Evolutionary conservation across 2,329 filamentous ascomycete genomes (phyloP).

Genomic region (Erysiphe pulchra): DNA sequence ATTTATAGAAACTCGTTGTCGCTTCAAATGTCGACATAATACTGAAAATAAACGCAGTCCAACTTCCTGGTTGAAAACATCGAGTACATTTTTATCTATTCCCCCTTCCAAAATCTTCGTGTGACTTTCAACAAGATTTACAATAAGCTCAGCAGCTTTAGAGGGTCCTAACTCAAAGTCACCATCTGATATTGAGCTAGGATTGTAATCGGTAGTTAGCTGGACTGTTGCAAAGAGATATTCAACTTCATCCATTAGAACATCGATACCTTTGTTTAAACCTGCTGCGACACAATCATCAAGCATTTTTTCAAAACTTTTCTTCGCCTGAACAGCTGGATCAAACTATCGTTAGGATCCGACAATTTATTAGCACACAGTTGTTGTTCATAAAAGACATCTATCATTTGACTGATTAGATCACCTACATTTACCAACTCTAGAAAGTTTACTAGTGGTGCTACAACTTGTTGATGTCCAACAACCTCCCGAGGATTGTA

Average conservation of each 20-base stretch:
- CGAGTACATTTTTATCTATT: conserved; percentile 92
- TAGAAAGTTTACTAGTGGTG: conserved; percentile 81
- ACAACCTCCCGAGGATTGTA: conserved; percentile 74
- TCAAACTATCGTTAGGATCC: conserved; percentile 90
- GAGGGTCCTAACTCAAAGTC: conserved; percentile 44
- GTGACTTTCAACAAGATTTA: conserved; percentile 66
- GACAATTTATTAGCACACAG: conserved; percentile 58
- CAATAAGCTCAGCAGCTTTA: conserved; percentile 51
- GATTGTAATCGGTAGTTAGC: conserved; percentile 72
- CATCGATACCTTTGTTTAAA: conserved; percentile 91
- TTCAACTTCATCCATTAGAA: conserved; percentile 94
- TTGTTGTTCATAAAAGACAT: conserved; percentile 96
- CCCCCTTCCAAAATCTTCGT: conserved; percentile 83
- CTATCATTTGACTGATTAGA: conserved; percentile 94
- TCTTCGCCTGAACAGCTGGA: conserved; percentile 79
- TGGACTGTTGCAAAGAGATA: conserved; percentile 82
- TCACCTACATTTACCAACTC: conserved; percentile 96
- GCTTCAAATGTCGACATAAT: conserved; percentile 91
- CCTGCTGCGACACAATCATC: conserved; percentile 91
- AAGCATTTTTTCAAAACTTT: conserved; percentile 95
- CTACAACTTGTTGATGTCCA: conserved; percentile 46
- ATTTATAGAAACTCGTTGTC: conserved; percentile 71
- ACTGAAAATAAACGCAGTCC: conserved; percentile 76
- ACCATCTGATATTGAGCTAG: conserved; percentile 20
- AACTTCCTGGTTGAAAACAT: conserved; percentile 96